Evolutionary conservation across 306 rosid genomes (phyloP), one percentile per base, ranked within the genome.

Genomic region (Canavalia ensiformis): DNA sequence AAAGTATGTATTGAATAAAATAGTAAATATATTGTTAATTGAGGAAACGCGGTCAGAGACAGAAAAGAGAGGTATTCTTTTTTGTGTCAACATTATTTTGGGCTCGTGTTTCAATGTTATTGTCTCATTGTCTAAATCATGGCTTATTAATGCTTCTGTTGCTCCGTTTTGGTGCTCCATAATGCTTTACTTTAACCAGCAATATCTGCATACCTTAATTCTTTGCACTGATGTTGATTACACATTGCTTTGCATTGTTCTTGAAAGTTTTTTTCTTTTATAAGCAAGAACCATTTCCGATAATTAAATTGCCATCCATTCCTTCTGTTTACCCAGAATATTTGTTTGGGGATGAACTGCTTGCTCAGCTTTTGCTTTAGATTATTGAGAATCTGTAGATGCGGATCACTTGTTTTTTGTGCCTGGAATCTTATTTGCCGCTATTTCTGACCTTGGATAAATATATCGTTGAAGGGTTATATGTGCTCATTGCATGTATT

Each of bases 401-500:
- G 25, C 25, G 25, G 25, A 0, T 79, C 77, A 64, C 84, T 82
- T 13, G 62, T 4, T 37, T 37, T 37, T 37, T 37, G 3, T 81
- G 83, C 82, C 77, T 77, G 3, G 65, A 73, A 78, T 47, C 75
- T 86, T 75, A 73, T 56, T 56, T 79, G 29, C 70, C 78, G 68
- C 33, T 28, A 18, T 44, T 79, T 88, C 76, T 86, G 89, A 81
- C 81, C 64, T 57, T 50, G 37, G 44, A 37, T 57, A 67, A 56
- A 4, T 25, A 55, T 5, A 81, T 66, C 58, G 45, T 60, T 30
- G 69, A n/a, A 83, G 57, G 5, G 62, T 52, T 78, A 90, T 86
- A 90, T 75, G 33, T 64, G 80, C 82, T 86, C 89, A 84, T 46
- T 86, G 87, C 80, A 63, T 76, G 49, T 64, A 52, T 84, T n/a